phyloP scores from a whole-genome alignment of 352 stramenopile species.

The Phytophthora megakarya region DNA sequence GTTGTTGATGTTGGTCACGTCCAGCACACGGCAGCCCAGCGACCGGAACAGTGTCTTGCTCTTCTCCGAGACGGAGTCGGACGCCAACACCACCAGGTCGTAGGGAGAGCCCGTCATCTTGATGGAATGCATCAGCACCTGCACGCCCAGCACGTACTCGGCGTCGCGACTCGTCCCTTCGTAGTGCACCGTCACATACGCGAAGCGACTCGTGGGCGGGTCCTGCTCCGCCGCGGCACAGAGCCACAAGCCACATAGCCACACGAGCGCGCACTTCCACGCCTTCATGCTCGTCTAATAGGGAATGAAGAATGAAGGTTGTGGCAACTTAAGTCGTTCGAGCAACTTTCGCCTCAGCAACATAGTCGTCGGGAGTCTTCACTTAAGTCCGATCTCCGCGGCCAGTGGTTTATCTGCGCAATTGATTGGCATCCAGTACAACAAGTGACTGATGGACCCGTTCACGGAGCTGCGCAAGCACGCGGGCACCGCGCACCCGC shows the following conservation, averaged over 20 bases:
- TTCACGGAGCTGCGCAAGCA: conserved; percentile 84
- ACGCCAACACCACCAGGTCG: conserved; percentile 87
- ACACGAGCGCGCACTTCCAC: conserved; percentile 26
- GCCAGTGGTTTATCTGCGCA: conserved; percentile 42
- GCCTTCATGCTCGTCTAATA: conserved; percentile 21
- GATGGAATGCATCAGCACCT: conserved; percentile 87
- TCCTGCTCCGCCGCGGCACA: conserved; percentile 13
- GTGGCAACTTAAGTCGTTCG: background rate
- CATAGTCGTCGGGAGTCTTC: background rate
- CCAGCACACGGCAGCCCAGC: conserved; percentile 83
- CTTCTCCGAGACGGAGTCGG: conserved; percentile 78
- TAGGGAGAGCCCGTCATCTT: conserved; percentile 82
- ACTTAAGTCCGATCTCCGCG: conserved; percentile 6
- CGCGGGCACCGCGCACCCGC: conserved; percentile 71
- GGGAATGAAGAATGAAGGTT: background rate
- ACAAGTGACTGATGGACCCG: conserved; percentile 57
- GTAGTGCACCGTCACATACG: conserved; percentile 89
- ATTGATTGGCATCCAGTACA: conserved; percentile 40
- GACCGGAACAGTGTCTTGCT: conserved; percentile 79
- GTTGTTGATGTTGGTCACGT: conserved; percentile 90
- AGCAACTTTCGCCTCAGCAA: background rate
- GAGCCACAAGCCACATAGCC: conserved; percentile 35
- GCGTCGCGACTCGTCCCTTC: conserved; percentile 82
- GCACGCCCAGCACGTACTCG: conserved; percentile 85
- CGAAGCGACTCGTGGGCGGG: conserved; percentile 61